Evolutionary conservation across 768 basidiomycete genomes (phyloP).

Genomic region (Tulasnella sp.): DNA sequence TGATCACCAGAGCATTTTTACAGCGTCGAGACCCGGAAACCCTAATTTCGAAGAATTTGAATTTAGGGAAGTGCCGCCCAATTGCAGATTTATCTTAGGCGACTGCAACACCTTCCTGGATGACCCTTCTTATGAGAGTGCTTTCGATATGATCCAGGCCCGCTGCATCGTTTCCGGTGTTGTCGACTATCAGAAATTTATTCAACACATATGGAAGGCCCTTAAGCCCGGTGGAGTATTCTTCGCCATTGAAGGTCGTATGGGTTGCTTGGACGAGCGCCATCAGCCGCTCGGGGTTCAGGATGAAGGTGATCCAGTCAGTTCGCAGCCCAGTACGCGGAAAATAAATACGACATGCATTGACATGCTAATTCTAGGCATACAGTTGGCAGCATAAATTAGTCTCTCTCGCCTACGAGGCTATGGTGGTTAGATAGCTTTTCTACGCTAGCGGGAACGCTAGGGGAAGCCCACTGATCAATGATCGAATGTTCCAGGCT

Average conservation of each 20-base stretch:
- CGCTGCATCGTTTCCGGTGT: slow-evolving; percentile 5
- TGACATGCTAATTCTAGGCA: neutral
- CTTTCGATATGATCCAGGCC: slow-evolving; percentile 18
- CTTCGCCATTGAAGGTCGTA: neutral
- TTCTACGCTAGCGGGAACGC: neutral
- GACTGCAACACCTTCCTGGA: slow-evolving; percentile 6
- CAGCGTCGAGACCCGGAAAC: too few relatives aligned
- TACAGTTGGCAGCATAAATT: neutral
- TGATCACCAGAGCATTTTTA: too few relatives aligned
- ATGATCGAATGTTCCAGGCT: neutral
- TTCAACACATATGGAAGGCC: neutral
- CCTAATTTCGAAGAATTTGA: too few relatives aligned
- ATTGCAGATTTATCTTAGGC: slow-evolving; percentile 9
- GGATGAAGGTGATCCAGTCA: slow-evolving; percentile 15
- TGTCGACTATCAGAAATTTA: slow-evolving; percentile 3
- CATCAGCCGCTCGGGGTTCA: neutral
- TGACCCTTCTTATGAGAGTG: neutral
- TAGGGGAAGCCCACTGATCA: neutral
- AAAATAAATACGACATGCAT: too few relatives aligned
- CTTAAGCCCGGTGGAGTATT: slow-evolving; percentile 17
- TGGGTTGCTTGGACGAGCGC: slow-evolving; percentile 1
- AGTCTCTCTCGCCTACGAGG: neutral
- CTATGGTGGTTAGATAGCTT: neutral
- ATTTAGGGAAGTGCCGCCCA: slow-evolving; percentile 5
- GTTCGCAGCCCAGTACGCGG: neutral